Evolutionary conservation across 352 stramenopile genomes (phyloP).

Genomic region (Globisporangium splendens): DNA sequence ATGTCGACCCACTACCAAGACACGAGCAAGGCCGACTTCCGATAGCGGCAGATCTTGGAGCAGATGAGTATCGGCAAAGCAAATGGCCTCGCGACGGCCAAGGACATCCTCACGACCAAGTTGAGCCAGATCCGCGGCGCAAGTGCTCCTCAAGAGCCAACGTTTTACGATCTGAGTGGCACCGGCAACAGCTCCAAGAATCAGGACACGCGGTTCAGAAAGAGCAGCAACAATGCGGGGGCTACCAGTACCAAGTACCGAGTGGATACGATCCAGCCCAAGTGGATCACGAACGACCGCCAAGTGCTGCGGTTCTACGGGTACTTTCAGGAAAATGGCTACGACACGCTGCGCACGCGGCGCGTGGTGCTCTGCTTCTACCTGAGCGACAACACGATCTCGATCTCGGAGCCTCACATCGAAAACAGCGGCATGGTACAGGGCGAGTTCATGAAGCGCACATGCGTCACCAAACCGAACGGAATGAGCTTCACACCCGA

Average conservation of each 20-base stretch:
- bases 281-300: conserved; percentile 68
- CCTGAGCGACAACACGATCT: conserved; percentile 78
- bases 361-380: conserved; percentile 82
- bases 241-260: conserved; percentile 38
- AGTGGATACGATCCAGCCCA: conserved; percentile 40
- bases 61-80: conserved; percentile 55
- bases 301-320: conserved; percentile 90
- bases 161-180: background rate
- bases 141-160: background rate
- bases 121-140: conserved; percentile 5
- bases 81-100: conserved; percentile 4
- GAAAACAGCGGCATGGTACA: conserved; percentile 87
- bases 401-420: conserved; percentile 83
- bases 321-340: conserved; percentile 71
- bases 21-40: conserved; percentile 45
- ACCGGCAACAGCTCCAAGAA: background rate
- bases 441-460: conserved; percentile 86
- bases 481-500: conserved; percentile 39
- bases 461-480: conserved; percentile 31
- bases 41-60: conserved; percentile 56
- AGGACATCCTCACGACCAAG: conserved; percentile 14
- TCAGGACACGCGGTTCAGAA: background rate
- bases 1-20: conserved; percentile 48
- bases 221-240: background rate
- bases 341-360: conserved; percentile 29